A percentile compares a stretch with the other conserved stretches of the same genome.
Conservation (phyloP, 1,284 basidiomycete species). For the Sanguinoderma infundibulare region DNA sequence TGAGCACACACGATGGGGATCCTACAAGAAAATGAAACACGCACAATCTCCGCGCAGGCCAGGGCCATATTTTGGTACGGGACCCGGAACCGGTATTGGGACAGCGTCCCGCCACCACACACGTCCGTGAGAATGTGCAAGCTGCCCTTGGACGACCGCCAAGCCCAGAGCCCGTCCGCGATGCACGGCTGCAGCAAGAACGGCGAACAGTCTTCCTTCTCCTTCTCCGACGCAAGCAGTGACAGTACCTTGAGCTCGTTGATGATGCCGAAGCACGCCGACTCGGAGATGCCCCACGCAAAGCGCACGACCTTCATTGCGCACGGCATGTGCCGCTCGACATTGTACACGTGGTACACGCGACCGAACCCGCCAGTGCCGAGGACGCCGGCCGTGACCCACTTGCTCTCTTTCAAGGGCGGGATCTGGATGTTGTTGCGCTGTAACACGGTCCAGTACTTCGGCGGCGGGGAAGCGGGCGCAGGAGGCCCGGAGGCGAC, state of each 20-base stretch:
- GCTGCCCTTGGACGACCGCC: slow-evolving; percentile 26
- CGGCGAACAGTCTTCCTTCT: neutral
- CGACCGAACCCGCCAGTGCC: slow-evolving; percentile 29
- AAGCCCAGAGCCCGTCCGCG: slow-evolving; percentile 24
- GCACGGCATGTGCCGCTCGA: slow-evolving; percentile 7
- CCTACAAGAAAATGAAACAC: neutral
- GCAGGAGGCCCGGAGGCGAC: neutral
- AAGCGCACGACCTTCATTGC: slow-evolving; percentile 33
- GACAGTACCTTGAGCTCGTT: slow-evolving; percentile 32
- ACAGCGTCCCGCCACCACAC: slow-evolving; percentile 31
- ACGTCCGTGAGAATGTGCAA: slow-evolving; percentile 30
- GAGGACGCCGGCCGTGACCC: slow-evolving; percentile 25
- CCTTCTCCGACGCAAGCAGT: slow-evolving; percentile 6
- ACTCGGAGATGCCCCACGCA: slow-evolving; percentile 7
- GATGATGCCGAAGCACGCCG: slow-evolving; percentile 23
- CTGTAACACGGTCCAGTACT: slow-evolving; percentile 10
- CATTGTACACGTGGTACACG: slow-evolving; percentile 29
- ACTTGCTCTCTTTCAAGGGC: neutral
- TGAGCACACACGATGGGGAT: neutral
- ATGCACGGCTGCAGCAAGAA: slow-evolving; percentile 30
- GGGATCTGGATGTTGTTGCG: slow-evolving; percentile 5
- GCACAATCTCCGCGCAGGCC: slow-evolving; percentile 32
- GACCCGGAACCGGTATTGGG: slow-evolving; percentile 15
- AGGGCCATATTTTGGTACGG: slow-evolving; percentile 12
- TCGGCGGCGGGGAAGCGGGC: neutral